Conservation (phyloP, 495 filamentous ascomycete genomes). For the Letharia columbiana region DNA sequence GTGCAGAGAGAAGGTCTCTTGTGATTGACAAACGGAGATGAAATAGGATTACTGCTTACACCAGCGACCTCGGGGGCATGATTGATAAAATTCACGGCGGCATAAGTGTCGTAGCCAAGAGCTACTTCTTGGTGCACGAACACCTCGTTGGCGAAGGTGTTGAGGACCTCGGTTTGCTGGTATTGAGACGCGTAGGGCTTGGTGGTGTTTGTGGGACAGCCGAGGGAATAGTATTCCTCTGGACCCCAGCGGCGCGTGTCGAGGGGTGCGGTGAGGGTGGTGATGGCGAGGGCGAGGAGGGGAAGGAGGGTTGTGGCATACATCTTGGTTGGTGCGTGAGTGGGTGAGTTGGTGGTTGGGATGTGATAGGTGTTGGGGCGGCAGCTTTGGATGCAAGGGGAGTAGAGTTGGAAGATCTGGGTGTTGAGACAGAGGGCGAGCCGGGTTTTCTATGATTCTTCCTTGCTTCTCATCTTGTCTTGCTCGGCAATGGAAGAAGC, state of each 20-base stretch:
- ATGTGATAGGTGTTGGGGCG: not conserved
- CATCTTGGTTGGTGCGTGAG: not conserved
- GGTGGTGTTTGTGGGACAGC: constrained; percentile 9
- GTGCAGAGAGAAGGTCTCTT: not conserved
- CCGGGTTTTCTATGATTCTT: not conserved
- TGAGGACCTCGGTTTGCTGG: constrained; percentile 3
- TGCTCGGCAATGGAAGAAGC: not conserved
- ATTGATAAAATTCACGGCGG: constrained; percentile 8
- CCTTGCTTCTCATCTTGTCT: not conserved
- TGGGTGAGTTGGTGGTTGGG: not conserved
- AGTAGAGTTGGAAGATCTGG: not conserved
- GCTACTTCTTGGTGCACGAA: constrained; percentile 6
- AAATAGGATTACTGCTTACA: not conserved
- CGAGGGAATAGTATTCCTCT: not conserved
- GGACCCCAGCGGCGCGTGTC: not conserved
- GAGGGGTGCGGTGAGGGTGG: constrained; percentile 18
- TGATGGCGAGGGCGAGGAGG: constrained; percentile 19
- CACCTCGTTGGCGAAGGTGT: constrained; percentile 4
- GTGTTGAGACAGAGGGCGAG: not conserved
- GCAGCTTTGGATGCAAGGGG: not conserved
- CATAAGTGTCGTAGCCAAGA: constrained; percentile 7
- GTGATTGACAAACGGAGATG: not conserved
- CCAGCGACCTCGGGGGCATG: constrained; percentile 3
- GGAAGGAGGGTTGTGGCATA: constrained; percentile 27
- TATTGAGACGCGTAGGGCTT: constrained; percentile 6